These are phyloP conservation scores for Blastomyces silverae DNA, from an alignment of 2,329 filamentous ascomycete species.

Conservation along the genomic window DNA sequence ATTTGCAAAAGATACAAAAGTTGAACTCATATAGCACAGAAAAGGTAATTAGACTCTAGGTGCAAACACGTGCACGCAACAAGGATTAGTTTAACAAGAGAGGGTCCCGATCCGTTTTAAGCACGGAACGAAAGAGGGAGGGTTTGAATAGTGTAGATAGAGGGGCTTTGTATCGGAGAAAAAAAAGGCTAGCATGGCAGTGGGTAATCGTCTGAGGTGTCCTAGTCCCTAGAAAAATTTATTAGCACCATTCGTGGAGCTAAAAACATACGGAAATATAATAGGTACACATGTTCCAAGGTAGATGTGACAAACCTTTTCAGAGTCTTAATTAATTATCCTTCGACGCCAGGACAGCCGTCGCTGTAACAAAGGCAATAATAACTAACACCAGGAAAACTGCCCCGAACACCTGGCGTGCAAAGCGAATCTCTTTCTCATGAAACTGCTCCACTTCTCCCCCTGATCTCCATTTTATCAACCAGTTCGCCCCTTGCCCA, in stretches of 20 bases:
- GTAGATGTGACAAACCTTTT: not conserved
- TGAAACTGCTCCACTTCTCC: constrained; percentile 20
- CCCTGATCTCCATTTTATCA: constrained; percentile 19
- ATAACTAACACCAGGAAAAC: constrained; percentile 15
- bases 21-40: not conserved
- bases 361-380: constrained; percentile 13
- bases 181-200: not conserved
- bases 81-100: not conserved
- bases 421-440: constrained; percentile 19
- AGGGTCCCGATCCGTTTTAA: not conserved
- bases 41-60: not conserved
- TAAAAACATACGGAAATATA: too few relatives aligned
- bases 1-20: not conserved
- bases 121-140: not conserved
- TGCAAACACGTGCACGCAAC: not conserved
- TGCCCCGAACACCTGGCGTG: constrained; percentile 12
- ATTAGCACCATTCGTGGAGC: not conserved
- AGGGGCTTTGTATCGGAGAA: not conserved
- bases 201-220: not conserved
- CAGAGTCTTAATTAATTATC: not conserved
- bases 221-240: not conserved
- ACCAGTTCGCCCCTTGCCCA: constrained; percentile 7
- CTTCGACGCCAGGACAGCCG: not conserved
- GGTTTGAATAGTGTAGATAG: not conserved
- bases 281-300: not conserved